Evolutionary conservation across 1,284 basidiomycete species (phyloP).

Genomic region (Apiotrichum laibachii): DNA sequence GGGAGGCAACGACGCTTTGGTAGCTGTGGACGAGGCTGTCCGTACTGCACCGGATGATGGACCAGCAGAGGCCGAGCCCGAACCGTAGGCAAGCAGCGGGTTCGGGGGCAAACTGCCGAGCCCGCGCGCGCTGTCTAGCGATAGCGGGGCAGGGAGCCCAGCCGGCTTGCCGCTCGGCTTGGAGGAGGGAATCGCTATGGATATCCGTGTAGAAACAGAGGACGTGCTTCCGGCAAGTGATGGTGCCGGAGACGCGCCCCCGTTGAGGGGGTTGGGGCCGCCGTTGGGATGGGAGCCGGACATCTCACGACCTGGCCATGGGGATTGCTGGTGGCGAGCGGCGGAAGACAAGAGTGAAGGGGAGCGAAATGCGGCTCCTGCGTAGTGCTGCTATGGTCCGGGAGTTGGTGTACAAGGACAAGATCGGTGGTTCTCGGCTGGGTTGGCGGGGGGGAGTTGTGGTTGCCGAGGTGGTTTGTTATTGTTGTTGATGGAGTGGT

Average conservation of each 20-base stretch:
- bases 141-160: background rate
- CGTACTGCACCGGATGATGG: background rate
- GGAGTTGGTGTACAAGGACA: too few relatives aligned
- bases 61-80: background rate
- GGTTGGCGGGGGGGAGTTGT: too few relatives aligned
- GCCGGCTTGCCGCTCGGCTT: background rate
- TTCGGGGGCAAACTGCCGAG: background rate
- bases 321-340: background rate
- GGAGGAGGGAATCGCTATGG: conserved; percentile 4
- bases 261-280: background rate
- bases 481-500: too few relatives aligned
- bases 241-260: background rate
- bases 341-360: background rate
- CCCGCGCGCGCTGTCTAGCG: conserved; percentile 7
- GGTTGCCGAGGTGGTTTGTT: too few relatives aligned
- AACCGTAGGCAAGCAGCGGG: background rate
- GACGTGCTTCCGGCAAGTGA: background rate
- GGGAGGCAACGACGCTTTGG: background rate
- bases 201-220: conserved; percentile 5
- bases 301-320: conserved; percentile 1
- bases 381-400: background rate
- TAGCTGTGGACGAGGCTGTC: background rate
- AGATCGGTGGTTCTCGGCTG: too few relatives aligned
- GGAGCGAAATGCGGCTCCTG: background rate
- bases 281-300: conserved; percentile 1